Conservation (phyloP, 345 rosid genomes). For the Eucalyptus pumila region DNA sequence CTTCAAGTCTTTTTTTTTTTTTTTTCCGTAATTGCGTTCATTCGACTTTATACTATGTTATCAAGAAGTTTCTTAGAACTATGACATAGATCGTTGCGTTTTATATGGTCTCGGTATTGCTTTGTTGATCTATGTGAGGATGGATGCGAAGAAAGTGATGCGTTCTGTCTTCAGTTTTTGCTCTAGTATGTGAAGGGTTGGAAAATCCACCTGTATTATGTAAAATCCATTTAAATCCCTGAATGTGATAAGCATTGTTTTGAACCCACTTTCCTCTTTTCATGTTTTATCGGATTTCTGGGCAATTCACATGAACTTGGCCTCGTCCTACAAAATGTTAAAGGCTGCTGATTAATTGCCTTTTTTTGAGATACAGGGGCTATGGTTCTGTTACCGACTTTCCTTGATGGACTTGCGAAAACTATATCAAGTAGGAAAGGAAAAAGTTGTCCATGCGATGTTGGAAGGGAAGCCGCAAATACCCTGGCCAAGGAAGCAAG, state of each 20-base stretch:
- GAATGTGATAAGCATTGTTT: not conserved
- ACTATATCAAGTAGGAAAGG: constrained; percentile 47
- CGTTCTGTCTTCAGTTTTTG: not conserved
- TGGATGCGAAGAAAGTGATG: not conserved
- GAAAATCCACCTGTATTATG: not conserved
- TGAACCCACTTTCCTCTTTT: not conserved
- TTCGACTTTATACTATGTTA: not conserved
- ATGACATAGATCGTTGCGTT: not conserved
- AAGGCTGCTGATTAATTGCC: not conserved
- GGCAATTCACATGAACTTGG: not conserved
- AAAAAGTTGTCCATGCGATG: constrained; percentile 16
- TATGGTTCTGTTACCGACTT: constrained; percentile 51
- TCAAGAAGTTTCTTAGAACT: not conserved
- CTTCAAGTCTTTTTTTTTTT: not conserved
- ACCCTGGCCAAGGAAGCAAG: constrained; percentile 54
- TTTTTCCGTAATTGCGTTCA: not conserved
- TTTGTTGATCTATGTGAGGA: not conserved
- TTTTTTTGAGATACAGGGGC: not conserved
- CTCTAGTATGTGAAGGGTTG: not conserved
- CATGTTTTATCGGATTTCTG: not conserved
- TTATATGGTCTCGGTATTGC: not conserved
- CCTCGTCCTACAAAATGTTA: not conserved
- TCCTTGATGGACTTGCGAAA: constrained; percentile 58
- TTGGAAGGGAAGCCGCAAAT: constrained; percentile 54
- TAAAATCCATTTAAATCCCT: not conserved